Percentiles rank a stretch among this genome's conserved stretches.
phyloP scores from a whole-genome alignment of 169 alveolate species.

The Besnoitia besnoiti region DNA sequence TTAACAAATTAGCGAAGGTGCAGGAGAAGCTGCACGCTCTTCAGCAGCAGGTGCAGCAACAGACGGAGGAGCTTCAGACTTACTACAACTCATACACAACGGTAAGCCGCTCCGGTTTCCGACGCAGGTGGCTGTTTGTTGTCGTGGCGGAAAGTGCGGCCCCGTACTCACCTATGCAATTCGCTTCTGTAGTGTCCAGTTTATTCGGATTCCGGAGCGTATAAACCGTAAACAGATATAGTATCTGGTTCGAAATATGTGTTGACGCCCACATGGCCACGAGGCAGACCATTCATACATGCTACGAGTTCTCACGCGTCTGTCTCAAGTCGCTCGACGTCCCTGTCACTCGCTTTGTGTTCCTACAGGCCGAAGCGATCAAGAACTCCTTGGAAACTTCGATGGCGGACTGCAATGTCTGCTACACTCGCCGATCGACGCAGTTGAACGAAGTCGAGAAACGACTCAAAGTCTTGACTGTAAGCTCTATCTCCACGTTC shows the following conservation, averaged over 20 bases:
- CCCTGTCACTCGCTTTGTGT: no score
- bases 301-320: no score
- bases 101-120: background rate
- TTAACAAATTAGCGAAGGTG: slow-evolving; percentile 58
- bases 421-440: slow-evolving; percentile 61
- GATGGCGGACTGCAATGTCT: slow-evolving; percentile 64
- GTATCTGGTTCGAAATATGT: no score
- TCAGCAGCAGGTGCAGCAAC: slow-evolving; percentile 65
- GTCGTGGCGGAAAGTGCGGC: background rate
- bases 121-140: background rate
- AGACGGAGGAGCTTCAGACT: slow-evolving; percentile 59
- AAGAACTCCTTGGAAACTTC: slow-evolving; percentile 62
- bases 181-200: no score
- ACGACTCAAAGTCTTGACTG: slow-evolving; percentile 64
- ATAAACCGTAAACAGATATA: no score
- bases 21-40: slow-evolving; percentile 56
- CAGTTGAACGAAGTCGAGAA: slow-evolving; percentile 67
- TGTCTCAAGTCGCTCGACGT: no score
- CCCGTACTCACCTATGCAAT: no score
- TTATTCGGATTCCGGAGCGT: no score
- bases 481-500: no score
- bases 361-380: slow-evolving; percentile 52
- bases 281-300: no score
- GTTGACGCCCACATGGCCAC: no score
- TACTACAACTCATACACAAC: slow-evolving; percentile 62